Conservation (phyloP, 2,329 filamentous ascomycete species). For the Trichoderma sp. region DNA sequence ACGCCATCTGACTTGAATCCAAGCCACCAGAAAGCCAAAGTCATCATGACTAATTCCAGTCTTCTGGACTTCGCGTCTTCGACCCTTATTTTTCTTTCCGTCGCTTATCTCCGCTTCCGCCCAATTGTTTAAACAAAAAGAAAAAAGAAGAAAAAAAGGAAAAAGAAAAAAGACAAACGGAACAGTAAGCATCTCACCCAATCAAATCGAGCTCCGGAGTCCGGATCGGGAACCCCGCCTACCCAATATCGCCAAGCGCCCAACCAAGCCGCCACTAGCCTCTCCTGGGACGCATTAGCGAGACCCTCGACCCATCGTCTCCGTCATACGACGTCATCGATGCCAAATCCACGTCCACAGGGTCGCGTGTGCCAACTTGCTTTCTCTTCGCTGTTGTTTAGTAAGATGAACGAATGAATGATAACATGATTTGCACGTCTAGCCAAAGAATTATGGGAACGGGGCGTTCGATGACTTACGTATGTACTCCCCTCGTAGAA, state of each 20-base stretch:
- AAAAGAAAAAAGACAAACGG: too few relatives aligned
- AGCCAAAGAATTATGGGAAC: not conserved
- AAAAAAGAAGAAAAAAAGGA: not conserved
- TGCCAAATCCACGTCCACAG: not conserved
- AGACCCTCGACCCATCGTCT: not conserved
- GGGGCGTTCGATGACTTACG: not conserved
- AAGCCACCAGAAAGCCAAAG: not conserved
- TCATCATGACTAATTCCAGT: not conserved
- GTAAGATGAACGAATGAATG: not conserved
- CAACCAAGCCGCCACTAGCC: not conserved
- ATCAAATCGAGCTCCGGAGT: not conserved
- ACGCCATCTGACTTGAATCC: not conserved
- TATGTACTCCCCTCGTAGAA: not conserved
- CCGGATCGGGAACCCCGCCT: conserved; percentile 16
- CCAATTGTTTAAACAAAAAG: not conserved
- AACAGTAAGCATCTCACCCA: not conserved
- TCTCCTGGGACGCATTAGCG: not conserved
- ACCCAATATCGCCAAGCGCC: not conserved
- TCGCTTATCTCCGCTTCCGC: not conserved
- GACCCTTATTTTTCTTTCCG: not conserved
- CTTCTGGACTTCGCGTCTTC: not conserved
- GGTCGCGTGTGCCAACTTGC: conserved; percentile 1
- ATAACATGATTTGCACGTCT: not conserved
- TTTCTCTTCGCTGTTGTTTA: not conserved
- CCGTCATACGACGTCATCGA: conserved; percentile 22